These are phyloP conservation scores for Xylaria polymorpha DNA, from an alignment of 2,329 filamentous ascomycete species.

Conservation along the genomic window DNA sequence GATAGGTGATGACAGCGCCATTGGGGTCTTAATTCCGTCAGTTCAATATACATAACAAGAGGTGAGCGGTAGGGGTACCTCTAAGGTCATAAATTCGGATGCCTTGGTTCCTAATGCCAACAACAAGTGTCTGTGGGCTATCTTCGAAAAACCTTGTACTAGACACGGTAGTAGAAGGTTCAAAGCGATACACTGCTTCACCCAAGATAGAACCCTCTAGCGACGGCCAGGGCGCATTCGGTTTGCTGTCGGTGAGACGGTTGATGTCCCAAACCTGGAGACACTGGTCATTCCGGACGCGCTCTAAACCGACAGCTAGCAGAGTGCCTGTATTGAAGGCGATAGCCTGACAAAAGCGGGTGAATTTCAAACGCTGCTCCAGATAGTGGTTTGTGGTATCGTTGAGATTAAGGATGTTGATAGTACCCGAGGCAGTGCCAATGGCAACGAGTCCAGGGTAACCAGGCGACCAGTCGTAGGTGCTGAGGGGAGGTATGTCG, in stretches of 20 bases:
- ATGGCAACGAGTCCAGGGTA: constrained; percentile 76
- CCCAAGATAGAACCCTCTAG: constrained; percentile 61
- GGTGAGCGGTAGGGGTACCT: constrained; percentile 60
- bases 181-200: constrained; percentile 69
- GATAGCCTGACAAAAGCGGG: constrained; percentile 82
- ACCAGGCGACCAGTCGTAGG: constrained; percentile 74
- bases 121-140: constrained; percentile 78
- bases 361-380: constrained; percentile 77
- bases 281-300: constrained; percentile 83
- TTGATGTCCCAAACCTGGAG: constrained; percentile 86
- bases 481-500: constrained; percentile 71
- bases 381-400: constrained; percentile 73
- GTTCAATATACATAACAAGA: constrained; percentile 16
- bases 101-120: constrained; percentile 79
- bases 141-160: constrained; percentile 86
- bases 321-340: constrained; percentile 79
- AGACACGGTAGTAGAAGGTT: constrained; percentile 78
- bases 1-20: constrained; percentile 67
- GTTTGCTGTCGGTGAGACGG: constrained; percentile 64
- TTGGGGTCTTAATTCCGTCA: constrained; percentile 57
- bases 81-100: constrained; percentile 82
- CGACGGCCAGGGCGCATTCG: constrained; percentile 62
- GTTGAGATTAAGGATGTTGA: constrained; percentile 78
- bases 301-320: constrained; percentile 81
- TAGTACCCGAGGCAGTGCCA: constrained; percentile 79